phyloP scores from a whole-genome alignment of 768 basidiomycete species.

The Mycena chlorophos region DNA sequence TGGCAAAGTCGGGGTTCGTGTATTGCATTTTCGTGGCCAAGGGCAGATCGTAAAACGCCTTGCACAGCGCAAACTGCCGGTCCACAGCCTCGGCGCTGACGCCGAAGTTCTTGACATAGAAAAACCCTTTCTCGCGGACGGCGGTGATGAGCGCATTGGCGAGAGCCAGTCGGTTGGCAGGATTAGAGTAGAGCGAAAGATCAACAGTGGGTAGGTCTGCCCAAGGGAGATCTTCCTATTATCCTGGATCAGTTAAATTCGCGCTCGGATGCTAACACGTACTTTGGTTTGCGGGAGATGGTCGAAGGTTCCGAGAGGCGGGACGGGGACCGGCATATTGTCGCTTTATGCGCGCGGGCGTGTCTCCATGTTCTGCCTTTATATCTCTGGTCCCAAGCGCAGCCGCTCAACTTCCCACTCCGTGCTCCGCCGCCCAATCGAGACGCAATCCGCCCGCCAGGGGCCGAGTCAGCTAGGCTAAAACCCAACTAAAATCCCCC shows the following conservation, averaged over 20 bases:
- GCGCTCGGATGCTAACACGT: not conserved
- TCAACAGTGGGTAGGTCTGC: not conserved
- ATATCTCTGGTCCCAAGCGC: not conserved
- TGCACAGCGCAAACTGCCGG: conserved; percentile 48
- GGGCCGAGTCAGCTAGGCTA: too few relatives aligned
- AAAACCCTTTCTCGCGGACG: conserved; percentile 45
- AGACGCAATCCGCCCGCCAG: too few relatives aligned
- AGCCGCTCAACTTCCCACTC: too few relatives aligned
- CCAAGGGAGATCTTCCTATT: not conserved
- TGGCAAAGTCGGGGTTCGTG: conserved; percentile 36
- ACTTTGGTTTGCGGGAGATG: not conserved
- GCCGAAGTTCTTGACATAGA: conserved; percentile 54
- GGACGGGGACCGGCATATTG: not conserved
- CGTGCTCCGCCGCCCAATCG: too few relatives aligned
- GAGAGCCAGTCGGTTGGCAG: not conserved
- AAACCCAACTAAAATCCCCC: too few relatives aligned
- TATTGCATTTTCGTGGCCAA: conserved; percentile 48
- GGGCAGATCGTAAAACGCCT: conserved; percentile 49
- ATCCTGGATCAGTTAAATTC: not conserved
- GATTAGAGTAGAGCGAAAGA: not conserved
- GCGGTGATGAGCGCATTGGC: not conserved
- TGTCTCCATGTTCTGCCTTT: not conserved
- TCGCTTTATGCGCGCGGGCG: not conserved
- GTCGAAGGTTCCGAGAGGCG: not conserved
- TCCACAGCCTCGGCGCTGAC: conserved; percentile 50